Percentiles rank a stretch among this genome's conserved stretches.
phyloP scores from a whole-genome alignment of 768 basidiomycete genomes.

The Tylopilus vinaceipallidus region DNA sequence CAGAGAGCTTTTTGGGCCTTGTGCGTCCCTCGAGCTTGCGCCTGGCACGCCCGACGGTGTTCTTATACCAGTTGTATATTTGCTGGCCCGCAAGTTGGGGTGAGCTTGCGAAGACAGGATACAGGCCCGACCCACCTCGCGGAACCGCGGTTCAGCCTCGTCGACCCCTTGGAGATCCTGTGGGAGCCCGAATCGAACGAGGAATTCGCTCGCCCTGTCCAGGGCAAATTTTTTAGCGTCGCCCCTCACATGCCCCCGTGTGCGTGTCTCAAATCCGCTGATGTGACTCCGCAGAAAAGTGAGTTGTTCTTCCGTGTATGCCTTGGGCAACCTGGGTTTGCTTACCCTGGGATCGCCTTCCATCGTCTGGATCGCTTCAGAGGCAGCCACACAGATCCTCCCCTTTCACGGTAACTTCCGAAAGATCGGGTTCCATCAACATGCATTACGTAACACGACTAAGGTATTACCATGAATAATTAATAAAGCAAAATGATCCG shows the following conservation, averaged over 20 bases:
- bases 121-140: slow-evolving; percentile 45
- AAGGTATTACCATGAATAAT: no score
- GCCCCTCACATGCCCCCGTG: slow-evolving; percentile 58
- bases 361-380: slow-evolving; percentile 28
- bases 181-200: slow-evolving; percentile 56
- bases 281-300: slow-evolving; percentile 52
- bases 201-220: slow-evolving; percentile 60
- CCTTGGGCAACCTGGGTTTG: slow-evolving; percentile 64
- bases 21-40: slow-evolving; percentile 56
- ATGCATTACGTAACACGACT: background rate
- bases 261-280: slow-evolving; percentile 56
- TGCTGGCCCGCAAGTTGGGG: slow-evolving; percentile 36
- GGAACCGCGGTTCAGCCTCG: slow-evolving; percentile 59
- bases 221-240: slow-evolving; percentile 71
- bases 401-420: slow-evolving; percentile 21
- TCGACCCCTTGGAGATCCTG: slow-evolving; percentile 52
- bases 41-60: slow-evolving; percentile 60
- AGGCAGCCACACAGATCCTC: slow-evolving; percentile 20
- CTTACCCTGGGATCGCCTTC: slow-evolving; percentile 60
- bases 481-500: no score
- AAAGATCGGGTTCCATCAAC: slow-evolving; percentile 26
- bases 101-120: background rate
- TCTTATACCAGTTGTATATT: slow-evolving; percentile 77
- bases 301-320: slow-evolving; percentile 63
- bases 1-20: slow-evolving; percentile 47